Base-by-base conservation (phyloP, 139 green algal species). In the Chlorella sorokiniana region DNA sequence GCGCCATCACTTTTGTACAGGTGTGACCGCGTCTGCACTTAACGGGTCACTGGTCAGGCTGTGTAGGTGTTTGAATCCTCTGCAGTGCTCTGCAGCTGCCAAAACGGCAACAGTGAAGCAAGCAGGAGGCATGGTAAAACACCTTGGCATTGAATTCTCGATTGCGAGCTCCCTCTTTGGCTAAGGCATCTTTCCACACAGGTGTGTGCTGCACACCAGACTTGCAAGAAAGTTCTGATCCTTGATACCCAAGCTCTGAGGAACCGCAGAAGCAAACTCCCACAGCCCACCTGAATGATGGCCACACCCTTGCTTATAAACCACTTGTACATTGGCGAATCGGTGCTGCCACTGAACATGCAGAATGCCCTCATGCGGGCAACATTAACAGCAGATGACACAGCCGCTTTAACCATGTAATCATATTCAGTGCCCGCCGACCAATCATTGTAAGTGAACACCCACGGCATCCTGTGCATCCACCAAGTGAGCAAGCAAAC, bases 371-470 rank as follows among this genome's bases (percentile, higher is more conserved):
- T 77, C 70, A 77, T 77, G 44, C 70, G 70, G 5, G 70, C 70
- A 27, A 54, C 70, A 44, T 61, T 44, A 7, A 77, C 52, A 14
- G 44, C 70, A 3, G 45, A 64, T 1, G 44, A 42, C 8, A 77
- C 70, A 3, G 70, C 70, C 6, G 29, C 70, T 44, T 77, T 77
- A 44, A 77, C 70, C 70, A 77, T 77, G 41, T 63, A 33, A n/a
- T 77, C 70, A 29, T 77, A 77, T n/a, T 77, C 70, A n/a, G 70
- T 77, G 44, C 70, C 70, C 2, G 70, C 33, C 3, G 70, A 77
- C 70, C 70, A 77, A 33, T 77, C 70, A 20, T 77, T 77, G 44
- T 77, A 77, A 10, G 70, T 77, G 44, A 77, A 77, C 44, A 77
- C 70, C 70, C 70, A 77, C 11, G 70, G 70, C 70, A 77, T 63